These are phyloP conservation scores for Fagopyrum esculentum DNA, from an alignment of 148 eudicot genomes.

Conservation along the genomic window DNA sequence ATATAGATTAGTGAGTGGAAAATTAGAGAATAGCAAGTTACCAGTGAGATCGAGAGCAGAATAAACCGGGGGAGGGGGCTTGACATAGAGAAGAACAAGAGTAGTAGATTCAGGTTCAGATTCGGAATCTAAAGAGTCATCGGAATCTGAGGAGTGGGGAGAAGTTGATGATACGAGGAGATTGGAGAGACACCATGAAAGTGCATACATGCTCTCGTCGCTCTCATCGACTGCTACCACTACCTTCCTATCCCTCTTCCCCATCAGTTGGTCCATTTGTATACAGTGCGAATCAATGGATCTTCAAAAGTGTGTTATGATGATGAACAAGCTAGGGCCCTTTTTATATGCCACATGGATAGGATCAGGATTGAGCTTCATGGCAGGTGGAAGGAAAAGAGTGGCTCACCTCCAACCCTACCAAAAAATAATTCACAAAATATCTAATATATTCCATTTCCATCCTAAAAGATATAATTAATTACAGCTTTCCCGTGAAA, in stretches of 20 bases:
- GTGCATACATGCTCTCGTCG: slow-evolving; percentile 88
- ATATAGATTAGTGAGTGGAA: too few relatives aligned
- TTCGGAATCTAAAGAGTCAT: background rate
- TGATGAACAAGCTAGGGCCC: background rate
- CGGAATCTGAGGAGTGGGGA: slow-evolving; percentile 12
- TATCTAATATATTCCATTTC: too few relatives aligned
- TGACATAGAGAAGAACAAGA: slow-evolving; percentile 68
- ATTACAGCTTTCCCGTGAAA: too few relatives aligned
- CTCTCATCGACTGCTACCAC: slow-evolving; percentile 76
- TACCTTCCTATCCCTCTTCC: slow-evolving; percentile 29
- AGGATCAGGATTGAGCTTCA: background rate
- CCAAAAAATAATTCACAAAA: too few relatives aligned
- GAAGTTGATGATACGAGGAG: slow-evolving; percentile 17
- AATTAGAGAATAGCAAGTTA: background rate
- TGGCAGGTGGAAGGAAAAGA: background rate
- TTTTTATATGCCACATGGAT: background rate
- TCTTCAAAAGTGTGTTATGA: background rate
- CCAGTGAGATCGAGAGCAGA: slow-evolving; percentile 59
- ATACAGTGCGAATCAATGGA: background rate
- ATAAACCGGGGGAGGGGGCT: slow-evolving; percentile 61
- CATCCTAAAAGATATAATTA: too few relatives aligned
- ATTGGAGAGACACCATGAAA: slow-evolving; percentile 69
- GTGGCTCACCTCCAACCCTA: background rate
- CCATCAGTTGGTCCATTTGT: slow-evolving; percentile 6
- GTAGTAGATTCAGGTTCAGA: slow-evolving; percentile 21